Percentiles rank a stretch among this genome's conserved stretches.
phyloP scores from a whole-genome alignment of 148 eudicot genomes.

The Mesembryanthemum crystallinum region DNA sequence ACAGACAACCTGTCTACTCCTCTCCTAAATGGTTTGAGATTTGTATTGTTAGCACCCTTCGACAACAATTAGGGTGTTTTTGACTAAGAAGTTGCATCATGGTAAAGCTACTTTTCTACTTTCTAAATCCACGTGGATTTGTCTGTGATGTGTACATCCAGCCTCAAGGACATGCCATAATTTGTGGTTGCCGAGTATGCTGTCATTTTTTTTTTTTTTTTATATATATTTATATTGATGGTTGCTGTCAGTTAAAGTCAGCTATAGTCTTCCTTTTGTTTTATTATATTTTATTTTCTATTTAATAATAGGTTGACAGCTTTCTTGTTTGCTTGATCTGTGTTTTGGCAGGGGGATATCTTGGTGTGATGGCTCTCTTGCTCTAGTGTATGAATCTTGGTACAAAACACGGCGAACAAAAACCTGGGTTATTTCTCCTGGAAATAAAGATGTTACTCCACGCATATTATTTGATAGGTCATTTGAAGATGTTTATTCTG shows the following conservation, averaged over 20 bases:
- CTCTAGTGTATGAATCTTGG: constrained; percentile 93
- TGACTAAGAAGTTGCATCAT: background rate
- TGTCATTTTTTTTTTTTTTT: no score
- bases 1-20: background rate
- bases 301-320: constrained; percentile 9
- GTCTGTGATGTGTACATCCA: background rate
- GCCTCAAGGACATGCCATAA: background rate
- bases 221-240: no score
- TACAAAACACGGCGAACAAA: constrained; percentile 75
- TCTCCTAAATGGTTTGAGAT: background rate
- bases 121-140: background rate
- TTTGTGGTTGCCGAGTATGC: background rate
- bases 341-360: constrained; percentile 67
- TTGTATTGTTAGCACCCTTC: background rate
- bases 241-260: background rate
- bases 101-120: background rate
- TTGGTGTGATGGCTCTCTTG: constrained; percentile 96
- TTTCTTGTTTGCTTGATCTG: background rate
- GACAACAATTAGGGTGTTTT: background rate
- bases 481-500: constrained; percentile 90
- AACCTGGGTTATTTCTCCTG: constrained; percentile 94
- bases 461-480: constrained; percentile 91
- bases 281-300: background rate
- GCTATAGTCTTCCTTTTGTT: background rate
- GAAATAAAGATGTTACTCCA: constrained; percentile 54